phyloP scores from a whole-genome alignment of 257 asterid genomes.

The Scutellaria minor region DNA sequence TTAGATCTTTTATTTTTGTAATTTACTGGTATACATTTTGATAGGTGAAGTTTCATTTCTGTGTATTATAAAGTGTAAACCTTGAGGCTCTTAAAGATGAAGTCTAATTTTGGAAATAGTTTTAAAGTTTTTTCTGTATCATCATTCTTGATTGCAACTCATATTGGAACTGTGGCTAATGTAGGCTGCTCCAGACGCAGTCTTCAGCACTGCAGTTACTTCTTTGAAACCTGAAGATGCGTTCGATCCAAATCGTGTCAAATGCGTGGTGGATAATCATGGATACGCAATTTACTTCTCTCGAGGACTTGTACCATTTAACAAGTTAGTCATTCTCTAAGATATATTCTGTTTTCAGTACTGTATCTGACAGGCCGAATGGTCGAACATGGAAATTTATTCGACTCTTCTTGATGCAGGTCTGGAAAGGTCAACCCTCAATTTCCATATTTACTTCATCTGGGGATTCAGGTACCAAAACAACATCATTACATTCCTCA shows the following conservation, averaged over 20 bases:
- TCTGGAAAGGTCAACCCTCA: conserved; percentile 72
- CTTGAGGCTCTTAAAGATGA: neutral
- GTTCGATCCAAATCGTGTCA: conserved; percentile 83
- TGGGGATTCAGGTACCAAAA: conserved; percentile 77
- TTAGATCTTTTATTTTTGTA: too few species aligned
- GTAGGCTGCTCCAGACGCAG: conserved; percentile 92
- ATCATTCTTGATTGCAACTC: neutral
- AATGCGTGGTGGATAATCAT: conserved; percentile 75
- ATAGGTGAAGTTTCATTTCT: too few species aligned
- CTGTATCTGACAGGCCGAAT: conserved; percentile 5
- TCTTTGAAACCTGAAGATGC: conserved; percentile 85
- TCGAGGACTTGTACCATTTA: conserved; percentile 79
- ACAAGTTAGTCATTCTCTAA: conserved; percentile 55
- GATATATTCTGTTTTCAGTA: neutral
- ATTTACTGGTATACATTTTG: too few species aligned
- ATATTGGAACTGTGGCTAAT: conserved; percentile 23
- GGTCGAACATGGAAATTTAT: neutral
- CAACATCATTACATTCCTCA: neutral
- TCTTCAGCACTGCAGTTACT: conserved; percentile 88
- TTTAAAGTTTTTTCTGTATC: neutral
- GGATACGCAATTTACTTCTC: conserved; percentile 91
- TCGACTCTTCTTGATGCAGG: conserved; percentile 46
- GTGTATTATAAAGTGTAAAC: neutral
- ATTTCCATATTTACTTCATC: conserved; percentile 87
- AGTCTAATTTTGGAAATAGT: neutral